A percentile compares a stretch with the other conserved stretches of the same genome.
Conservation (phyloP, 1,284 basidiomycete species). For the Malassezia cuniculi region DNA sequence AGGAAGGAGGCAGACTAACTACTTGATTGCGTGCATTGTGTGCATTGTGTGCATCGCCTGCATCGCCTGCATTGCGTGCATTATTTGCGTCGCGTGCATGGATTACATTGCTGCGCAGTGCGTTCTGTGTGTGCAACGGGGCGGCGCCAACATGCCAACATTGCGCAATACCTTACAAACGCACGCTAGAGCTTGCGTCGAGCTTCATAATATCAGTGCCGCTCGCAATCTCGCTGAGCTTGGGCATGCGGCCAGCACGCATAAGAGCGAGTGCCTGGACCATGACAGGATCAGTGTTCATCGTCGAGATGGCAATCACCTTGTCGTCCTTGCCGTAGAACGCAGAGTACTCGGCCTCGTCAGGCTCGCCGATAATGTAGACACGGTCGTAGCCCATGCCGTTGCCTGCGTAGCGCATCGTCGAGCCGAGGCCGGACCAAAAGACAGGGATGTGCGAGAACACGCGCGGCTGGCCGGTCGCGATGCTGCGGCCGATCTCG, state of each 20-base stretch:
- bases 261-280: slow-evolving; percentile 69
- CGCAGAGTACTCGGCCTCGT: slow-evolving; percentile 54
- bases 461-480: slow-evolving; percentile 18
- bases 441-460: slow-evolving; percentile 74
- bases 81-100: too few relatives aligned
- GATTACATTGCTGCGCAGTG: too few relatives aligned
- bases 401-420: slow-evolving; percentile 68
- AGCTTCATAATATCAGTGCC: slow-evolving; percentile 45
- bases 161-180: too few relatives aligned
- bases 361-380: slow-evolving; percentile 62
- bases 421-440: slow-evolving; percentile 63
- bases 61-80: too few relatives aligned
- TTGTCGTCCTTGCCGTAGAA: slow-evolving; percentile 69
- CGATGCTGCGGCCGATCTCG: slow-evolving; percentile 56
- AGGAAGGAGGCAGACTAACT: too few relatives aligned
- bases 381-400: slow-evolving; percentile 60
- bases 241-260: slow-evolving; percentile 66
- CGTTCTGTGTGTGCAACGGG: too few relatives aligned
- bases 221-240: slow-evolving; percentile 57
- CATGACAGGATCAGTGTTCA: slow-evolving; percentile 71
- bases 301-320: slow-evolving; percentile 70
- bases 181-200: too few relatives aligned
- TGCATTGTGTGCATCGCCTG: too few relatives aligned
- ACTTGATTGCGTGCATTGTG: too few relatives aligned
- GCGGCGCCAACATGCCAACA: too few relatives aligned